These are phyloP conservation scores for Kodamaea restingae DNA, from an alignment of 805 yeast species.

Conservation along the genomic window DNA sequence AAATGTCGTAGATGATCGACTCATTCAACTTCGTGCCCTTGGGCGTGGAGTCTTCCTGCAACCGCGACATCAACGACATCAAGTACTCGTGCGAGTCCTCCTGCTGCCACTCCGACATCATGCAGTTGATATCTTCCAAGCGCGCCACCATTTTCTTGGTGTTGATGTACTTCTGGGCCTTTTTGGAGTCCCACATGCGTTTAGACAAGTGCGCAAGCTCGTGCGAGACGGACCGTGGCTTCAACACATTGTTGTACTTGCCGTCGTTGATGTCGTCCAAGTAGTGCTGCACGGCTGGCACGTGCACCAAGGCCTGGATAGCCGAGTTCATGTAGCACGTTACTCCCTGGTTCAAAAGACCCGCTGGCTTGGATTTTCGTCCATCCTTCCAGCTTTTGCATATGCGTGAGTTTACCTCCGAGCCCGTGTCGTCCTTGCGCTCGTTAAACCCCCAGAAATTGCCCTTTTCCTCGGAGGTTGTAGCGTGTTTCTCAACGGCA, in stretches of 20 bases:
- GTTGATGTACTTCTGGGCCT: constrained; percentile 48
- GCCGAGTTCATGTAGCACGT: constrained; percentile 97
- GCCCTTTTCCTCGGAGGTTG: constrained; percentile 7
- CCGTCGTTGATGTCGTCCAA: constrained; percentile 60
- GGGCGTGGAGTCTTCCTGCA: constrained; percentile 92
- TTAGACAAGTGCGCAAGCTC: constrained; percentile 64
- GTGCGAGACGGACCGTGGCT: constrained; percentile 57
- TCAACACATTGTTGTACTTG: constrained; percentile 44
- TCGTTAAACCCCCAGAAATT: constrained; percentile 52
- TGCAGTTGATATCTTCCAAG: constrained; percentile 81
- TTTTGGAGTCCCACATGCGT: constrained; percentile 56
- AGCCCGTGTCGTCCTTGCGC: constrained; percentile 55
- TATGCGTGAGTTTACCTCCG: constrained; percentile 55
- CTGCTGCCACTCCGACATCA: constrained; percentile 97
- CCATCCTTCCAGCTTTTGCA: constrained; percentile 69
- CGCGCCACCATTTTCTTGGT: constrained; percentile 71
- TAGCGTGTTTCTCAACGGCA: too few relatives aligned
- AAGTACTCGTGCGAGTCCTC: constrained; percentile 97
- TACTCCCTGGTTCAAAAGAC: constrained; percentile 86
- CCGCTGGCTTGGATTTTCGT: constrained; percentile 54
- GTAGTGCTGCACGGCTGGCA: constrained; percentile 88
- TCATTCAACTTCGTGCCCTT: constrained; percentile 78
- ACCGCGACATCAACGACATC: constrained; percentile 82
- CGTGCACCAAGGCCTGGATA: constrained; percentile 82
- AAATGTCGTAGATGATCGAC: constrained; percentile 84